These are phyloP conservation scores for Fusarium setosum DNA, from an alignment of 2,329 filamentous ascomycete genomes.

Conservation along the genomic window DNA sequence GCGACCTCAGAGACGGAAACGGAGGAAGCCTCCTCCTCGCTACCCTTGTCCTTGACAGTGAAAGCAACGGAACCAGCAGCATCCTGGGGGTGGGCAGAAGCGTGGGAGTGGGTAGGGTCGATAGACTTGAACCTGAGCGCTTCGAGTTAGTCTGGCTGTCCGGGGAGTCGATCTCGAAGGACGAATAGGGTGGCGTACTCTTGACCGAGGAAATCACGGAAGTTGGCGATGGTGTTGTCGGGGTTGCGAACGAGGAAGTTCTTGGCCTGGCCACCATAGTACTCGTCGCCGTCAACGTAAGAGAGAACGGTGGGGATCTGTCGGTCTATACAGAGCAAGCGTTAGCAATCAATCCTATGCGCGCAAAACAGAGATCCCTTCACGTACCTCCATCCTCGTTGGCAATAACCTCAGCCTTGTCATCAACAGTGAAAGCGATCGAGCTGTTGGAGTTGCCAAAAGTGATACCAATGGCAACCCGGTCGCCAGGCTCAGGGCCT, in stretches of 20 bases:
- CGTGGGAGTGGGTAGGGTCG: conserved; percentile 94
- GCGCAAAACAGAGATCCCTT: neutral
- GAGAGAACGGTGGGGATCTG: conserved; percentile 96
- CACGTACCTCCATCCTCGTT: conserved; percentile 94
- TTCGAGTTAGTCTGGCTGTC: conserved; percentile 30
- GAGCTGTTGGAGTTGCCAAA: conserved; percentile 99
- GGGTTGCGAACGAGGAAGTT: conserved; percentile 91
- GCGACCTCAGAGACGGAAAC: conserved; percentile 84
- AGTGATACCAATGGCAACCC: conserved; percentile 89
- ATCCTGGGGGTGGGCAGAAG: conserved; percentile 89
- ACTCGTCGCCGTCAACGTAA: conserved; percentile 96
- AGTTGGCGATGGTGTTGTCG: conserved; percentile 93
- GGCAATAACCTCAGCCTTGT: conserved; percentile 97
- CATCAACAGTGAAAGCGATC: conserved; percentile 92
- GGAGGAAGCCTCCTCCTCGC: conserved; percentile 71
- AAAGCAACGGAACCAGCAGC: conserved; percentile 80
- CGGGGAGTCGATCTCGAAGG: neutral
- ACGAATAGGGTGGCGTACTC: conserved; percentile 68
- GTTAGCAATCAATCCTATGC: conserved; percentile 11
- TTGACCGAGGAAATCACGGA: conserved; percentile 95
- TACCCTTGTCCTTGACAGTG: conserved; percentile 80
- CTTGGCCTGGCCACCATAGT: conserved; percentile 96
- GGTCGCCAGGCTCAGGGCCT: conserved; percentile 65
- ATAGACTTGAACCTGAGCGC: conserved; percentile 84
- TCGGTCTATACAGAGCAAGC: conserved; percentile 72